phyloP scores from a whole-genome alignment of 2,329 filamentous ascomycete species.

The Exophiala mesophila region DNA sequence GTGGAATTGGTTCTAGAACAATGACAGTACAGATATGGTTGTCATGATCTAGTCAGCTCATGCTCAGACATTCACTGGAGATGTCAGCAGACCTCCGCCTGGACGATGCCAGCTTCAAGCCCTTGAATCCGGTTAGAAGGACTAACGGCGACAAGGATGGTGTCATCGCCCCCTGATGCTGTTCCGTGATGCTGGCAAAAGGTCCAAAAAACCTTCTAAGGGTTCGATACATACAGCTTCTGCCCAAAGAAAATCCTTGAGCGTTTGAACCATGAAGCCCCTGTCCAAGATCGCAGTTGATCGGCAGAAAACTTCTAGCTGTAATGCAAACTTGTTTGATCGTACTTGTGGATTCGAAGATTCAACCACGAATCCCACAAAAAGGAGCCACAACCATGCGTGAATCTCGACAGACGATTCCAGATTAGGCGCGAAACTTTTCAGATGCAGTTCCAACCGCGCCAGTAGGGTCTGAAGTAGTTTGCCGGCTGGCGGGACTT shows the following conservation, averaged over 20 bases:
- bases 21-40: too few relatives aligned
- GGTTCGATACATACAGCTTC: neutral
- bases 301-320: neutral
- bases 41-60: too few relatives aligned
- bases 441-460: neutral
- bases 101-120: too few relatives aligned
- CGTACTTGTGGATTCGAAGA: neutral
- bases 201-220: too few relatives aligned
- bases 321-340: neutral
- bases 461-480: neutral
- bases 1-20: too few relatives aligned
- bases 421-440: neutral
- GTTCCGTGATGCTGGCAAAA: too few relatives aligned
- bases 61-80: too few relatives aligned
- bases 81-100: too few relatives aligned
- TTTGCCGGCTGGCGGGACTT: neutral
- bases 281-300: neutral
- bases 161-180: too few relatives aligned
- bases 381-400: neutral
- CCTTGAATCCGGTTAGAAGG: too few relatives aligned
- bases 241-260: neutral
- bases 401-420: neutral
- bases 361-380: neutral
- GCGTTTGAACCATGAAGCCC: neutral
- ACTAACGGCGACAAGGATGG: too few relatives aligned